phyloP scores from a whole-genome alignment of 257 asterid genomes.

The Cordia subcordata region DNA sequence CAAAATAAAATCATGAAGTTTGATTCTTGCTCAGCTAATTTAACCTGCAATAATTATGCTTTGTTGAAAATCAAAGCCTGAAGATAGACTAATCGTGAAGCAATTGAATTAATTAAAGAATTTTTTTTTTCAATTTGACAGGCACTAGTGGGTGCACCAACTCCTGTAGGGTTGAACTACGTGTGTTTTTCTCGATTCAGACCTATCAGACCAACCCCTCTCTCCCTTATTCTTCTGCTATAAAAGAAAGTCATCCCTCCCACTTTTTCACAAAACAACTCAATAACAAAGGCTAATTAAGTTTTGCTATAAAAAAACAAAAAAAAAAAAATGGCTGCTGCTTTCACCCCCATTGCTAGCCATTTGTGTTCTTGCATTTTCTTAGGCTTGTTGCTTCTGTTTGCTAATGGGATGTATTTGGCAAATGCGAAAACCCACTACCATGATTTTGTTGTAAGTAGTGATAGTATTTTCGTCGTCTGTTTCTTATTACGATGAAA shows the following conservation, averaged over 20 bases:
- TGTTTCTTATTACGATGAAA: not conserved
- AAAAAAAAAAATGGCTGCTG: slow-evolving; percentile 15
- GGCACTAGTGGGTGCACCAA: slow-evolving; percentile 72
- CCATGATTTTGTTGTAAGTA: slow-evolving; percentile 73
- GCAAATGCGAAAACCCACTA: slow-evolving; percentile 50
- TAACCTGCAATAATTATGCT: not conserved
- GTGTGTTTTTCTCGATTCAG: slow-evolving; percentile 24
- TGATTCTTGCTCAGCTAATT: no score
- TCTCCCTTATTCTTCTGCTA: slow-evolving; percentile 30
- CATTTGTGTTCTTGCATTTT: slow-evolving; percentile 22
- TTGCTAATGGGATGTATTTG: slow-evolving; percentile 32
- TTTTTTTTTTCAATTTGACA: slow-evolving; percentile 28
- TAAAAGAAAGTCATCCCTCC: slow-evolving; percentile 28
- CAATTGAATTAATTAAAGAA: slow-evolving; percentile 31
- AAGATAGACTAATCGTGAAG: slow-evolving; percentile 26
- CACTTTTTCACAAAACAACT: slow-evolving; percentile 30
- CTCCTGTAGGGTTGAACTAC: slow-evolving; percentile 41
- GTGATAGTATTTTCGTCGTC: slow-evolving; percentile 14
- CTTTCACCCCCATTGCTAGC: slow-evolving; percentile 12
- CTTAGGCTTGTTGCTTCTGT: slow-evolving; percentile 27
- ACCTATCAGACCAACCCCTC: slow-evolving; percentile 35
- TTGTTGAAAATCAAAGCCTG: not conserved
- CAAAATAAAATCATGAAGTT: no score
- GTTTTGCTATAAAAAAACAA: not conserved
- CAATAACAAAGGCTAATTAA: slow-evolving; percentile 2